Percentiles rank a stretch among this genome's conserved stretches.
phyloP scores from a whole-genome alignment of 805 yeast species.

The Lipomyces yamanashiensis region DNA sequence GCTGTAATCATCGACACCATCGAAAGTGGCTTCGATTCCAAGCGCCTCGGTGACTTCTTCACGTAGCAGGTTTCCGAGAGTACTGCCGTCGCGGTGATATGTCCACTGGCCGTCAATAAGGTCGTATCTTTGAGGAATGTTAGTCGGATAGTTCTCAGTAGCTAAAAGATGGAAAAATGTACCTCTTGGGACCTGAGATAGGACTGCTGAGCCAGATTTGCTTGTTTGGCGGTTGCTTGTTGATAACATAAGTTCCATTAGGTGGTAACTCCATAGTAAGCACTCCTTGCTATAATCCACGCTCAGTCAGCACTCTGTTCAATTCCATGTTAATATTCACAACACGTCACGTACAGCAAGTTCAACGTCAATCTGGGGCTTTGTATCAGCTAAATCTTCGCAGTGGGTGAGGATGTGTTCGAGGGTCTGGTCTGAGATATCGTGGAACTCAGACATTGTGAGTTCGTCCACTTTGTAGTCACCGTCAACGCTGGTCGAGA shows the following conservation, averaged over 20 bases:
- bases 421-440: constrained; percentile 65
- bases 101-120: constrained; percentile 76
- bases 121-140: constrained; percentile 58
- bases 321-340: background rate
- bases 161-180: background rate
- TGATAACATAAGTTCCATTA: constrained; percentile 85
- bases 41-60: constrained; percentile 49
- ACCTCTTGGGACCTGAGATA: constrained; percentile 81
- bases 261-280: constrained; percentile 72
- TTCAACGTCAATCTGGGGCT: constrained; percentile 73
- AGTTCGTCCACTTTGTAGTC: constrained; percentile 31
- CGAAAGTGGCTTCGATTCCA: constrained; percentile 34
- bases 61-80: constrained; percentile 55
- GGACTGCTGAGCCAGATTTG: constrained; percentile 98
- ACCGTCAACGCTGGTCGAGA: constrained; percentile 1
- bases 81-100: constrained; percentile 67
- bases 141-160: constrained; percentile 38
- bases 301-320: background rate
- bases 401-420: constrained; percentile 69
- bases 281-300: constrained; percentile 78
- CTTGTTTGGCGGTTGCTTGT: constrained; percentile 96
- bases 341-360: constrained; percentile 53
- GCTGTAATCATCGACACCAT: constrained; percentile 37
- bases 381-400: constrained; percentile 67
- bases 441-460: constrained; percentile 59